phyloP scores from a whole-genome alignment of 495 filamentous ascomycete genomes.

The Hypomontagnella monticulosa region DNA sequence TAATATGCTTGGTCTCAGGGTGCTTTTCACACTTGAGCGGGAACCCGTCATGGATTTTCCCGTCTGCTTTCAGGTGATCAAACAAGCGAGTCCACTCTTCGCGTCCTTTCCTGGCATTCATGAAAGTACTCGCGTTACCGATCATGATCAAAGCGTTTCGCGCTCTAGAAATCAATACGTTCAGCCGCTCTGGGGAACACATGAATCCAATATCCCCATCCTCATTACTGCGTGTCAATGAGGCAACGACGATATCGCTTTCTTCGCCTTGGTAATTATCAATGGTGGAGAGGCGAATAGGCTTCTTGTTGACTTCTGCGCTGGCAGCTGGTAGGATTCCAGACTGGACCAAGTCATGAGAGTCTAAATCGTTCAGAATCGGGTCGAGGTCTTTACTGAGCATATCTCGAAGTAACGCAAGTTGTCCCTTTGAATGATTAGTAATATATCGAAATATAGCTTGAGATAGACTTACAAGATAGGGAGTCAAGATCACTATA shows the following conservation, averaged over 20 bases:
- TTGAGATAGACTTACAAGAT: conserved; percentile 51
- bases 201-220: conserved; percentile 78
- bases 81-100: conserved; percentile 68
- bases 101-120: conserved; percentile 67
- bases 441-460: background rate
- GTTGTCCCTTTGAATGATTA: conserved; percentile 63
- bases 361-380: conserved; percentile 75
- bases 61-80: conserved; percentile 60
- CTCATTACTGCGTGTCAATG: conserved; percentile 73
- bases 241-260: conserved; percentile 75
- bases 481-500: conserved; percentile 78
- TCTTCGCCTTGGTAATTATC: conserved; percentile 89
- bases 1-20: conserved; percentile 48
- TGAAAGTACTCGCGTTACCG: conserved; percentile 75
- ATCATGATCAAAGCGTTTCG: conserved; percentile 74
- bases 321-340: conserved; percentile 67
- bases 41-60: conserved; percentile 73
- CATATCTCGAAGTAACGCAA: conserved; percentile 63
- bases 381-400: conserved; percentile 65
- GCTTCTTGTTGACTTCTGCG: conserved; percentile 60
- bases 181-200: conserved; percentile 71
- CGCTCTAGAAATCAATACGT: conserved; percentile 77
- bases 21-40: conserved; percentile 76
- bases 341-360: conserved; percentile 70
- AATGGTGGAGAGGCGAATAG: conserved; percentile 71